Conservation (phyloP, 2,329 filamentous ascomycete genomes). For the Clonostachys rosea region DNA sequence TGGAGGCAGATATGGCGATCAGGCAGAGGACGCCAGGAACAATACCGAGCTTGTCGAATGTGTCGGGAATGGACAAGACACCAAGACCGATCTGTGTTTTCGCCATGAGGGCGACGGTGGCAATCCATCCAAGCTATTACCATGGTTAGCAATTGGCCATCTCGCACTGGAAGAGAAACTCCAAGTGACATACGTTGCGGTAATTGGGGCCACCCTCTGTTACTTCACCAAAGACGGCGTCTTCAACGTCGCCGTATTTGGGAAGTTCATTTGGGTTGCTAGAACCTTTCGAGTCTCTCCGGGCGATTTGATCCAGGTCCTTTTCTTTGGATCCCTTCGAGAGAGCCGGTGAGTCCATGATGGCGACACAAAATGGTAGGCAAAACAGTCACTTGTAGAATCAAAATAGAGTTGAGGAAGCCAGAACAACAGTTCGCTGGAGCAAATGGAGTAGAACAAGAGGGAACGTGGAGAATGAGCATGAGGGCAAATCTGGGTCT, state of each 20-base stretch:
- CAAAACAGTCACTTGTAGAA: too few relatives aligned
- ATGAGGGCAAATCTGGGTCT: too few relatives aligned
- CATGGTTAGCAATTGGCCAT: too few relatives aligned
- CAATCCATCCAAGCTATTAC: constrained; percentile 32
- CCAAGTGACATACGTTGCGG: not conserved
- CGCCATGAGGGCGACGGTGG: constrained; percentile 28
- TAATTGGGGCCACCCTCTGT: not conserved
- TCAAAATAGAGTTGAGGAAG: too few relatives aligned
- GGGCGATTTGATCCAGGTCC: not conserved
- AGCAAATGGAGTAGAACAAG: too few relatives aligned
- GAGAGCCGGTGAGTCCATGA: too few relatives aligned
- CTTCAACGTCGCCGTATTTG: not conserved
- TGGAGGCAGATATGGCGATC: not conserved
- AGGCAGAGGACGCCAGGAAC: constrained; percentile 1
- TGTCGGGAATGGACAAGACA: constrained; percentile 2
- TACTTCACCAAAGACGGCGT: constrained; percentile 1
- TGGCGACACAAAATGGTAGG: too few relatives aligned
- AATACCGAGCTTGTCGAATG: constrained; percentile 1
- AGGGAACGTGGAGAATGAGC: too few relatives aligned
- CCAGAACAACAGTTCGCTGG: too few relatives aligned
- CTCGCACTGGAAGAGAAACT: too few relatives aligned
- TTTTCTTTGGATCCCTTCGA: not conserved
- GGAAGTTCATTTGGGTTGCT: too few relatives aligned
- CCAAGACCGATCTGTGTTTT: constrained; percentile 3
- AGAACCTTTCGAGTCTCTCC: too few relatives aligned